Conservation (phyloP, 1,284 basidiomycete species). For the Lentinus polychrous region DNA sequence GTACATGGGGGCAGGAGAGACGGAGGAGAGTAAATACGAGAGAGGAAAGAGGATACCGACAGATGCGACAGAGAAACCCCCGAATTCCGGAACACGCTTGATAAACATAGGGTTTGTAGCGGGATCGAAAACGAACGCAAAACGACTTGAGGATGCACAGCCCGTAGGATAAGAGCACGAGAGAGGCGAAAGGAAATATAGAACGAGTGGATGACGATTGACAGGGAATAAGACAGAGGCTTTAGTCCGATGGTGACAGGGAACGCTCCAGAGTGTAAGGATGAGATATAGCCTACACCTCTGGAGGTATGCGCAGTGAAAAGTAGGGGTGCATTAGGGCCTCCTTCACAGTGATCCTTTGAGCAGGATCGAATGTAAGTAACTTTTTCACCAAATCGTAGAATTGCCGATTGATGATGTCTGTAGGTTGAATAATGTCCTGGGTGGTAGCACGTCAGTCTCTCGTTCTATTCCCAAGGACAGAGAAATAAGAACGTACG, state of each 20-base stretch:
- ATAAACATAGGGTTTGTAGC: background rate
- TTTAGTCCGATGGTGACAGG: conserved; percentile 10
- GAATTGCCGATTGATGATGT: conserved; percentile 74
- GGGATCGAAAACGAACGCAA: background rate
- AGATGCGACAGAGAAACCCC: background rate
- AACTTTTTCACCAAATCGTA: conserved; percentile 83
- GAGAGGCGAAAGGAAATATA: conserved; percentile 18
- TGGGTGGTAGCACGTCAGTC: conserved; percentile 25
- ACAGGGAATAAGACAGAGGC: conserved; percentile 6
- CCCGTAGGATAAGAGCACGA: background rate
- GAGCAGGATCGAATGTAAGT: conserved; percentile 86
- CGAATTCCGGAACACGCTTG: background rate
- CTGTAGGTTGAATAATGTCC: conserved; percentile 78
- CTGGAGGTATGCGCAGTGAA: conserved; percentile 46
- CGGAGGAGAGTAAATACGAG: background rate
- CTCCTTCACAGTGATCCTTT: conserved; percentile 80
- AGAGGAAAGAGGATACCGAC: background rate
- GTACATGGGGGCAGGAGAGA: too few relatives aligned
- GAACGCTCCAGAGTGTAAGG: background rate
- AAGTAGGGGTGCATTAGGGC: conserved; percentile 89
- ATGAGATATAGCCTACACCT: conserved; percentile 19
- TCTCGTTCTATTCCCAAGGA: background rate
- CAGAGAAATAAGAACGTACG: conserved; percentile 36
- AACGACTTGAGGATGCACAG: conserved; percentile 1
- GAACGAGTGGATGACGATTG: conserved; percentile 19